Percentiles rank a stretch among this genome's conserved stretches.
These are phyloP conservation scores for Beauveria rudraprayagi DNA, from an alignment of 2,329 filamentous ascomycete genomes.

Conservation along the genomic window DNA sequence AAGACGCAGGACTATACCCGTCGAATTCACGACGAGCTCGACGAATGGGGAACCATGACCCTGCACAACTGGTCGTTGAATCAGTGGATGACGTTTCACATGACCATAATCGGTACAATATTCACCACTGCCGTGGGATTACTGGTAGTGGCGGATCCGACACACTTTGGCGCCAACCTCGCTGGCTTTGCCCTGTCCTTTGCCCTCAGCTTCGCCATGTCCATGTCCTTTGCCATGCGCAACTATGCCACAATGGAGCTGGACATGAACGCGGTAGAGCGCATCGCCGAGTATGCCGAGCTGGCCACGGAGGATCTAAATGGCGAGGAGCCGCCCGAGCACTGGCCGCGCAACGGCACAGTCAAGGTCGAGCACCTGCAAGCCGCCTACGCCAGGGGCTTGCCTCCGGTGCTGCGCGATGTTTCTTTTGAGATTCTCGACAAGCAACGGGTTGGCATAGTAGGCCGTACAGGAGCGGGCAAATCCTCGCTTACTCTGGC, in stretches of 20 bases:
- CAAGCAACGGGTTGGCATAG: constrained; percentile 65
- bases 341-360: constrained; percentile 66
- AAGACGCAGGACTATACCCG: constrained; percentile 59
- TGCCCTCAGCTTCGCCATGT: constrained; percentile 58
- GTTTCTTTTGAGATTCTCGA: constrained; percentile 59
- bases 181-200: constrained; percentile 72
- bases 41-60: constrained; percentile 56
- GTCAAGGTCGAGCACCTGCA: constrained; percentile 66
- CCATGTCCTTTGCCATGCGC: constrained; percentile 58
- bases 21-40: constrained; percentile 62
- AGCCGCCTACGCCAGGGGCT: constrained; percentile 61
- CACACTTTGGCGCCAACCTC: constrained; percentile 58
- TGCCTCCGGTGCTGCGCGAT: constrained; percentile 62
- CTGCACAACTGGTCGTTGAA: constrained; percentile 66
- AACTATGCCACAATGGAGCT: constrained; percentile 65
- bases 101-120: constrained; percentile 60
- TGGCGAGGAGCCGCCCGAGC: constrained; percentile 53
- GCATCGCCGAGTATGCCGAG: constrained; percentile 66
- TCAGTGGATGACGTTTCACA: constrained; percentile 67
- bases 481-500: constrained; percentile 73
- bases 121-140: constrained; percentile 59
- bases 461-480: constrained; percentile 70
- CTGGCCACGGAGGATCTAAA: constrained; percentile 58
- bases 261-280: constrained; percentile 71
- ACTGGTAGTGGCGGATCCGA: constrained; percentile 53